Evolutionary conservation across 2,329 filamentous ascomycete species (phyloP).

Genomic region (Colletotrichum euphorbiae): DNA sequence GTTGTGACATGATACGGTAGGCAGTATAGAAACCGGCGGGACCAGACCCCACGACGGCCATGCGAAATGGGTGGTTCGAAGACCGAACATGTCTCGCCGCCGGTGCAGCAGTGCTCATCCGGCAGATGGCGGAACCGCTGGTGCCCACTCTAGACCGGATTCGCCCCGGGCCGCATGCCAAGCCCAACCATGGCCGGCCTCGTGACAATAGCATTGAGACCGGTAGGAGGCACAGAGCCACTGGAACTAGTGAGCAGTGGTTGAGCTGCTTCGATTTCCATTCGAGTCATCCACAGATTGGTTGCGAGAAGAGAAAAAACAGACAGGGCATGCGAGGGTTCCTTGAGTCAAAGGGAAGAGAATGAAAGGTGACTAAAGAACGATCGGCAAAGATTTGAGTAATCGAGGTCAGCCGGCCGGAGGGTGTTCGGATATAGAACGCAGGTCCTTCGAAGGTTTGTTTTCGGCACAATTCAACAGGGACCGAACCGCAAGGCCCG

Average conservation of each 20-base stretch:
- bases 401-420: neutral
- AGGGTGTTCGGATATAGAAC: conserved; percentile 15
- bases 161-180: neutral
- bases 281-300: too few relatives aligned
- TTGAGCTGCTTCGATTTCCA: too few relatives aligned
- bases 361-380: neutral
- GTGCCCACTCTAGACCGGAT: conserved; percentile 6
- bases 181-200: conserved; percentile 1
- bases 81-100: conserved; percentile 33
- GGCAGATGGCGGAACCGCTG: neutral
- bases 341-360: neutral
- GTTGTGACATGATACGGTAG: conserved; percentile 82
- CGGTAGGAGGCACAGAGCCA: neutral
- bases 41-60: conserved; percentile 92
- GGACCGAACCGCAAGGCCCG: neutral
- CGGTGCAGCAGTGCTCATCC: neutral
- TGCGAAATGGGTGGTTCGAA: conserved; percentile 67
- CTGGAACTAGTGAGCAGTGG: too few relatives aligned
- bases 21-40: conserved; percentile 97
- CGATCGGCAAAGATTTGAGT: neutral
- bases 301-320: too few relatives aligned
- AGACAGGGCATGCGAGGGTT: too few relatives aligned
- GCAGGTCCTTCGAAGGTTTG: neutral
- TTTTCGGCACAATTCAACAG: neutral
- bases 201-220: conserved; percentile 19